Evolutionary conservation across 208 protist genomes (phyloP).

Genomic region (Leishmania amazonensis): DNA sequence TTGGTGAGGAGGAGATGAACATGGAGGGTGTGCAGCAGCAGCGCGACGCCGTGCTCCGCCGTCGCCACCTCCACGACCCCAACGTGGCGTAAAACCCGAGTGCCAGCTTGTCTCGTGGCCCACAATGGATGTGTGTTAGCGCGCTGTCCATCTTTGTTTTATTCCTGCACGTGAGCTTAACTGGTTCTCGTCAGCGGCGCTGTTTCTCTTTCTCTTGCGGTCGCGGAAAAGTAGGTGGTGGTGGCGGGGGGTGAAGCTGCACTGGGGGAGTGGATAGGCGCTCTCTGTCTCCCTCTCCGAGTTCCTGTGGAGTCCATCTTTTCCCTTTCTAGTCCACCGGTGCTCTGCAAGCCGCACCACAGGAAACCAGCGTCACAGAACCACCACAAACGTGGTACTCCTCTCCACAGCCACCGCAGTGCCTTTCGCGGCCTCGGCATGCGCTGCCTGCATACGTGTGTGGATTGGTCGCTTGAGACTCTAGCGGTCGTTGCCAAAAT

Average conservation of each 20-base stretch:
- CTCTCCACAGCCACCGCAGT: not conserved
- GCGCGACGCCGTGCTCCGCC: constrained; percentile 81
- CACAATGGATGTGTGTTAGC: not conserved
- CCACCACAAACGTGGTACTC: not conserved
- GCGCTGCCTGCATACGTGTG: not conserved
- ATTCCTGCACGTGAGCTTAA: not conserved
- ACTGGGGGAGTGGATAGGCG: not conserved
- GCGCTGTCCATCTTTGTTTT: not conserved
- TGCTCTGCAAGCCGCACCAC: not conserved
- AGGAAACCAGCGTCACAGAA: not conserved
- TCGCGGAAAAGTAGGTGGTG: not conserved
- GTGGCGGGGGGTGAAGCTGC: not conserved
- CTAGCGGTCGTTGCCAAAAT: not conserved
- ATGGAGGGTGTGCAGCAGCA: constrained; percentile 74
- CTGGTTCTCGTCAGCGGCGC: not conserved
- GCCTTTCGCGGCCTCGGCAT: not conserved
- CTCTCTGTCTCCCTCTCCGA: not conserved
- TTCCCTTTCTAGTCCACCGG: not conserved
- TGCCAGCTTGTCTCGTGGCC: not conserved
- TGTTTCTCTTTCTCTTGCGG: not conserved
- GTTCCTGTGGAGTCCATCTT: not conserved
- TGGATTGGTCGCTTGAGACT: not conserved
- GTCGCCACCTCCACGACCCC: constrained; percentile 78
- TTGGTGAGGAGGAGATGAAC: constrained; percentile 83
- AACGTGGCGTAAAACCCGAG: constrained; percentile 33